Conservation (phyloP, 345 rosid species). For the Syzygium oleosum region DNA sequence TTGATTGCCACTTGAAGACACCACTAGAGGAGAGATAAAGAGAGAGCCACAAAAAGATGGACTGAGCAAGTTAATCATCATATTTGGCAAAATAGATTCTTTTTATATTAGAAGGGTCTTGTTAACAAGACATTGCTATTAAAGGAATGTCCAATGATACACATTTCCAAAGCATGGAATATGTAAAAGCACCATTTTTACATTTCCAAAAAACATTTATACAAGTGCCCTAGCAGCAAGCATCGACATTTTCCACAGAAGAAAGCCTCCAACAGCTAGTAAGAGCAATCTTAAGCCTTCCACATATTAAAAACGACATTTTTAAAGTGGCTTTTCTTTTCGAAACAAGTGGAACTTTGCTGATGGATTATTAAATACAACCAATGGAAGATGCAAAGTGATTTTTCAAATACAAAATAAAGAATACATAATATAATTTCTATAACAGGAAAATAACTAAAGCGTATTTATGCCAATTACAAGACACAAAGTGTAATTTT, state of each 20-base stretch:
- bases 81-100: background rate
- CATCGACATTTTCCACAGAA: background rate
- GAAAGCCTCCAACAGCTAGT: background rate
- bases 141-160: background rate
- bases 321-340: background rate
- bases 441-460: background rate
- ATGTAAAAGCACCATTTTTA: background rate
- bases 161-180: background rate
- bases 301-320: background rate
- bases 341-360: background rate
- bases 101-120: background rate
- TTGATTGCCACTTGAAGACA: background rate
- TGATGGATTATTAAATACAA: background rate
- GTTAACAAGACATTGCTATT: background rate
- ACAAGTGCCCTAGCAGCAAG: background rate
- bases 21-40: background rate
- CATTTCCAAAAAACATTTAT: background rate
- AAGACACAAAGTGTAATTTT: background rate
- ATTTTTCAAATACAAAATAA: background rate
- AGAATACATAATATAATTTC: background rate
- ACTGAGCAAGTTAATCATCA: background rate
- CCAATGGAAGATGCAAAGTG: background rate
- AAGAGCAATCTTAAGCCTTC: background rate
- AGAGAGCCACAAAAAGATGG: background rate
- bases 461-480: background rate